Percentiles rank a stretch among this genome's conserved stretches.
Conservation (phyloP, 2,329 filamentous ascomycete species). For the Stromatinia cepivora region DNA sequence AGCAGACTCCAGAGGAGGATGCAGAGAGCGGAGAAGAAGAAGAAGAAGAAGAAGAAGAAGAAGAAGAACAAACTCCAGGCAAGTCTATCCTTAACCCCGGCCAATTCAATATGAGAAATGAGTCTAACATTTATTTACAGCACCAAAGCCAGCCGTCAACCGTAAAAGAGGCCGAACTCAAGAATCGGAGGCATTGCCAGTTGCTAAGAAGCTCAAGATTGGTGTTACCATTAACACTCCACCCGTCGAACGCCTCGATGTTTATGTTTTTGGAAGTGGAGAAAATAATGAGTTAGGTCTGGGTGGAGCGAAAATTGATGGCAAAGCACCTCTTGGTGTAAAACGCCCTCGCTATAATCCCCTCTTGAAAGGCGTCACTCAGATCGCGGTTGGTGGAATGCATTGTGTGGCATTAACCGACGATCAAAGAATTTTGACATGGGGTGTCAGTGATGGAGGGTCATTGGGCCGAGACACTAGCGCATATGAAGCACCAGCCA, state of each 20-base stretch:
- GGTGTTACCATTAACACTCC: slow-evolving; percentile 3
- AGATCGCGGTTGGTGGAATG: slow-evolving; percentile 79
- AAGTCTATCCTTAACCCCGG: neutral
- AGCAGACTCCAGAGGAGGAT: neutral
- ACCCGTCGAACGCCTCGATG: slow-evolving; percentile 51
- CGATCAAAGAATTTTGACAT: slow-evolving; percentile 79
- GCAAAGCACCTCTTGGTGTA: slow-evolving; percentile 66
- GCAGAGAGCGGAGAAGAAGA: neutral
- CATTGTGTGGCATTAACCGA: slow-evolving; percentile 74
- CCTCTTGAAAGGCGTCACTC: slow-evolving; percentile 65
- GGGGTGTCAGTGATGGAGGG: slow-evolving; percentile 86
- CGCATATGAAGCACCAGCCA: slow-evolving; percentile 56
- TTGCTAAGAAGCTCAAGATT: slow-evolving; percentile 15
- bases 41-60: neutral
- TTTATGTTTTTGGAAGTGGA: slow-evolving; percentile 81
- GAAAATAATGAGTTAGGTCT: slow-evolving; percentile 80
- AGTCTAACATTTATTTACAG: neutral
- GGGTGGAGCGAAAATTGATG: slow-evolving; percentile 62
- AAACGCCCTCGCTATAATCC: slow-evolving; percentile 72
- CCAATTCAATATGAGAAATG: neutral
- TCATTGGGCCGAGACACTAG: slow-evolving; percentile 74
- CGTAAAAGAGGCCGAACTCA: slow-evolving; percentile 1
- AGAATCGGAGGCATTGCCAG: slow-evolving; percentile 3
- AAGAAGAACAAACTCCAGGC: neutral
- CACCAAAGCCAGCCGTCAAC: neutral